These are phyloP conservation scores for Forsythia viridissima DNA, from an alignment of 257 asterid genomes.

Conservation along the genomic window DNA sequence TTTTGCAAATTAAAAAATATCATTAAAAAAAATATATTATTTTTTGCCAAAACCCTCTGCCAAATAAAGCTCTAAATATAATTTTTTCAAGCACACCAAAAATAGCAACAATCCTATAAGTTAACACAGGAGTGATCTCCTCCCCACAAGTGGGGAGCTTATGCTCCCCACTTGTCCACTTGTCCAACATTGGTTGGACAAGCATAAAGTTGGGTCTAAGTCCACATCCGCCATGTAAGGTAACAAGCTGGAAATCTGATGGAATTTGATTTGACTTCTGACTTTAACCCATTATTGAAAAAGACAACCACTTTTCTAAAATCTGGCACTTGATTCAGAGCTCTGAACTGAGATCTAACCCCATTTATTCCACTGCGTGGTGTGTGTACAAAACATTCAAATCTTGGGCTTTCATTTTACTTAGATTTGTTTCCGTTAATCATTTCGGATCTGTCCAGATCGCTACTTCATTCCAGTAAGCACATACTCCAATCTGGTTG, in stretches of 20 bases:
- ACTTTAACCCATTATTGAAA: background rate
- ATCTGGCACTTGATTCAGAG: background rate
- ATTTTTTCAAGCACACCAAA: no score
- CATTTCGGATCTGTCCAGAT: conserved; percentile 32
- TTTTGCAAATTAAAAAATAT: no score
- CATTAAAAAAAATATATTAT: no score
- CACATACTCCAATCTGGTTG: conserved; percentile 6
- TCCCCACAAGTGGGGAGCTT: no score
- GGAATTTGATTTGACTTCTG: no score
- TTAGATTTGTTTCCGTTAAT: conserved; percentile 1
- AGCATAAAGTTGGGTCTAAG: no score
- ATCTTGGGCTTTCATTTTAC: background rate
- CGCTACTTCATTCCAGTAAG: conserved; percentile 18
- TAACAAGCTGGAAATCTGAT: background rate
- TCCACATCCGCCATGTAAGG: background rate
- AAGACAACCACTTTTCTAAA: background rate
- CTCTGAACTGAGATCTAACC: conserved; percentile 35
- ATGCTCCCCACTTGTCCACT: no score
- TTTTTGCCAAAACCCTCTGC: no score
- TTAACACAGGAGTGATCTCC: no score
- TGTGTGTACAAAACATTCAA: conserved; percentile 6
- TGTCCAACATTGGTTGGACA: no score
- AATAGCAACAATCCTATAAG: no score
- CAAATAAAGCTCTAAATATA: no score
- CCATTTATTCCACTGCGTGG: background rate